These are phyloP conservation scores for Mentha longifolia DNA, from an alignment of 257 asterid species.

Conservation along the genomic window DNA sequence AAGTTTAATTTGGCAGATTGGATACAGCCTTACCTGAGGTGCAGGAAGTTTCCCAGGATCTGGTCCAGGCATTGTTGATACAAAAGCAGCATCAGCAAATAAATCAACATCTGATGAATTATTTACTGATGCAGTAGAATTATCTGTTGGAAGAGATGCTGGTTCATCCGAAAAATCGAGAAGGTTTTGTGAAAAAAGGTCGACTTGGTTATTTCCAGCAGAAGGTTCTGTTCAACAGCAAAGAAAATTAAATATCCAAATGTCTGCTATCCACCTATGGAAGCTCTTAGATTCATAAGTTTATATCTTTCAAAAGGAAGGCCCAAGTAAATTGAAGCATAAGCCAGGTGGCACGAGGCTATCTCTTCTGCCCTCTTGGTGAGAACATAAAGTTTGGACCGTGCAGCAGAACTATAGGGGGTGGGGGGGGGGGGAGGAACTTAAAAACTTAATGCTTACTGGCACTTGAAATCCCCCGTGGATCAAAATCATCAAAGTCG, in stretches of 20 bases:
- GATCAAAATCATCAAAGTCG: slow-evolving; percentile 92
- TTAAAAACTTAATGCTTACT: slow-evolving; percentile 60
- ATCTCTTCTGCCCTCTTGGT: too few relatives aligned
- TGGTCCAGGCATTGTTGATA: slow-evolving; percentile 56
- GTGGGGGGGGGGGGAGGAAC: background rate
- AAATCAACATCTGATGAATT: slow-evolving; percentile 75
- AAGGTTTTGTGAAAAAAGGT: slow-evolving; percentile 65
- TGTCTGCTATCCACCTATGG: too few relatives aligned
- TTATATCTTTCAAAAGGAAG: too few relatives aligned
- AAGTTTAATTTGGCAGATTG: slow-evolving; percentile 2
- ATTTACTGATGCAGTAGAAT: slow-evolving; percentile 43
- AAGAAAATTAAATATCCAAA: slow-evolving; percentile 24
- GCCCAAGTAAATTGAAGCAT: too few relatives aligned
- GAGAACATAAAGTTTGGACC: too few relatives aligned
- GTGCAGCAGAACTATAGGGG: too few relatives aligned
- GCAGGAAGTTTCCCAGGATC: slow-evolving; percentile 44
- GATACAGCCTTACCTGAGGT: slow-evolving; percentile 54
- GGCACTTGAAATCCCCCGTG: slow-evolving; percentile 76
- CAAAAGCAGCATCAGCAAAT: slow-evolving; percentile 87
- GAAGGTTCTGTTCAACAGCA: slow-evolving; percentile 61
- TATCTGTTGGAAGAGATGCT: slow-evolving; percentile 45
- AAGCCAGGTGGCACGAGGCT: too few relatives aligned
- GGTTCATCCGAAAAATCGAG: slow-evolving; percentile 78
- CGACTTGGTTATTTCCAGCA: slow-evolving; percentile 69
- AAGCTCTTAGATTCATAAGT: too few relatives aligned